These are phyloP conservation scores for Tilletiopsis washingtonensis DNA, from an alignment of 1,284 basidiomycete species.

Conservation along the genomic window DNA sequence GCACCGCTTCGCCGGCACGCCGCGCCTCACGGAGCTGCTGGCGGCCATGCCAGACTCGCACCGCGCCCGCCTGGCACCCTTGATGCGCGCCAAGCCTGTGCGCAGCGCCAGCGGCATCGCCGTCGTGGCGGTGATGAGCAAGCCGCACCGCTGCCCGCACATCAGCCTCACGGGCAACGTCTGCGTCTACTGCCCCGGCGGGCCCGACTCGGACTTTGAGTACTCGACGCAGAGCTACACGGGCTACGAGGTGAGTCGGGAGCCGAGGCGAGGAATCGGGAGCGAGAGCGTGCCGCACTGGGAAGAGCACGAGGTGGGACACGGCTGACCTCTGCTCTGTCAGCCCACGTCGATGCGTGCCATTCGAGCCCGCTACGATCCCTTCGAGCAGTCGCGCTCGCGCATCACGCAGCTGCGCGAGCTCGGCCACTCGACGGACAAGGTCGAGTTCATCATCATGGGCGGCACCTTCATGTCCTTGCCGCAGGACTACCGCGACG, in stretches of 20 bases:
- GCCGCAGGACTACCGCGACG: slow-evolving; percentile 86
- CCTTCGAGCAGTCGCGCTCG: slow-evolving; percentile 92
- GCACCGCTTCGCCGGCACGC: slow-evolving; percentile 74
- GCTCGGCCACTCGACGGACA: slow-evolving; percentile 93
- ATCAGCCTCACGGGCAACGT: slow-evolving; percentile 99
- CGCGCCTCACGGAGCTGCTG: slow-evolving; percentile 92
- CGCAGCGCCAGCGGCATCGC: slow-evolving; percentile 97
- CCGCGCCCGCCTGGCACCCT: slow-evolving; percentile 82
- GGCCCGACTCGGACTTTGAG: slow-evolving; percentile 98
- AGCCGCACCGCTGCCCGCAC: slow-evolving; percentile 97
- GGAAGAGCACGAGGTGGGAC: no score
- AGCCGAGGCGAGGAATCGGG: no score
- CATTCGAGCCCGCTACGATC: slow-evolving; percentile 94
- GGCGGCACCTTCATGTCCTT: slow-evolving; percentile 99
- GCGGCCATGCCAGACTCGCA: slow-evolving; percentile 96
- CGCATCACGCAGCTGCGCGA: slow-evolving; percentile 90
- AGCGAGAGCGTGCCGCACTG: no score
- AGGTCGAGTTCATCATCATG: slow-evolving; percentile 99
- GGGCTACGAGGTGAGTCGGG: slow-evolving; percentile 62
- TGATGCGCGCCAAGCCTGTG: slow-evolving; percentile 86
- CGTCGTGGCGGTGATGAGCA: slow-evolving; percentile 99
- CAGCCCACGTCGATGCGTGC: slow-evolving; percentile 93
- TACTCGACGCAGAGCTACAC: slow-evolving; percentile 97
- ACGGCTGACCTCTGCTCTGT: no score
- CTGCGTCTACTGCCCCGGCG: slow-evolving; percentile 98